A percentile compares a stretch with the other conserved stretches of the same genome.
These are phyloP conservation scores for Ogataea parapolymorpha DNA, from an alignment of 805 yeast species.

Conservation along the genomic window DNA sequence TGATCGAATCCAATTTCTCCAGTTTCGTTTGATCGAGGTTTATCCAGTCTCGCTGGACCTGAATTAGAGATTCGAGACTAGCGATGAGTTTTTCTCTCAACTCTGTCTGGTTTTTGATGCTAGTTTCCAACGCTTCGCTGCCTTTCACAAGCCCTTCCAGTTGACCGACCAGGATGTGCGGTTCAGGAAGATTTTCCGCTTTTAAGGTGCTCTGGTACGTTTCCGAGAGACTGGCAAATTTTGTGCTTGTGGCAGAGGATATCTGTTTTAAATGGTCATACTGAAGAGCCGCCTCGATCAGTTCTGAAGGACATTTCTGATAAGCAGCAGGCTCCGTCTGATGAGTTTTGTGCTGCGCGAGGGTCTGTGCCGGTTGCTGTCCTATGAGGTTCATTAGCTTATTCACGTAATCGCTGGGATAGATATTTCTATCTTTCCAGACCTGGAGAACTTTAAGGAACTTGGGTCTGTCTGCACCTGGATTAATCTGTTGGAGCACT, in stretches of 20 bases:
- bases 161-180: conserved; percentile 27
- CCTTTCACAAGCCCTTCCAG: conserved; percentile 17
- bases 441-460: conserved; percentile 51
- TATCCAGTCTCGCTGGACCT: conserved; percentile 32
- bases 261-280: conserved; percentile 24
- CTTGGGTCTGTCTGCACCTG: conserved; percentile 33
- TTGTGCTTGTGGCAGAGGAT: conserved; percentile 19
- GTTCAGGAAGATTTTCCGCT: conserved; percentile 32
- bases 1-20: conserved; percentile 18
- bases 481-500: conserved; percentile 35
- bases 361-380: background rate
- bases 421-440: conserved; percentile 55
- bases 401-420: conserved; percentile 26
- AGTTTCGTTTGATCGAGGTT: conserved; percentile 25
- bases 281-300: conserved; percentile 22
- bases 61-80: conserved; percentile 27
- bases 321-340: background rate
- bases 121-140: conserved; percentile 12
- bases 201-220: conserved; percentile 25
- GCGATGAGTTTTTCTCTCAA: conserved; percentile 24
- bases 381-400: conserved; percentile 10
- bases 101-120: conserved; percentile 13
- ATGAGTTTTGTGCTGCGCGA: conserved; percentile 1
- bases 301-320: conserved; percentile 25
- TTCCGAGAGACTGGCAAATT: conserved; percentile 21